A percentile compares a stretch with the other conserved stretches of the same genome.
Evolutionary conservation across 306 rosid genomes (phyloP).

Genomic region (Glycyrrhiza uralensis): DNA sequence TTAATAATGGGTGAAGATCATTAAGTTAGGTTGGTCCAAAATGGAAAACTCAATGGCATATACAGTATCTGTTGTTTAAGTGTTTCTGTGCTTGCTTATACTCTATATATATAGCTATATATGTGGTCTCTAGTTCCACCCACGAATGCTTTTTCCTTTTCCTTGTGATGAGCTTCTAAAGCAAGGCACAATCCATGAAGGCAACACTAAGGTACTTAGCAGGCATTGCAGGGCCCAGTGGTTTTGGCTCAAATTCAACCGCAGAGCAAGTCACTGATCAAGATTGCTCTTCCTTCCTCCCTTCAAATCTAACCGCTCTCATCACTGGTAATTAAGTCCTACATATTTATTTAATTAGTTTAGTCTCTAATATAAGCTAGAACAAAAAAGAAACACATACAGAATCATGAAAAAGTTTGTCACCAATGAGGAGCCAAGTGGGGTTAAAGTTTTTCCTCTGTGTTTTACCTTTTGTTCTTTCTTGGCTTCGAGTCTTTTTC

Average conservation of each 20-base stretch:
- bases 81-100: not conserved
- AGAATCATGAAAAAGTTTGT: not conserved
- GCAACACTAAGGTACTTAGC: constrained; percentile 80
- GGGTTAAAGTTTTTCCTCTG: not conserved
- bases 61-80: not conserved
- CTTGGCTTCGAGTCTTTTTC: not conserved
- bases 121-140: constrained; percentile 15
- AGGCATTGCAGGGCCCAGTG: constrained; percentile 97
- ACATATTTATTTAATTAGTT: too few relatives aligned
- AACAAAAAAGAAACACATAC: not conserved
- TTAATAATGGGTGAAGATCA: constrained; percentile 18
- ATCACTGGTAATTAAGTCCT: constrained; percentile 71
- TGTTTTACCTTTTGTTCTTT: not conserved
- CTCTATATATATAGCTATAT: constrained; percentile 22
- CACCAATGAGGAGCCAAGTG: not conserved
- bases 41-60: not conserved
- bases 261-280: constrained; percentile 87
- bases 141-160: constrained; percentile 26
- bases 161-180: constrained; percentile 22
- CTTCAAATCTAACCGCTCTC: constrained; percentile 67
- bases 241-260: constrained; percentile 89
- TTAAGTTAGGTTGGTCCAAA: constrained; percentile 15
- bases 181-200: constrained; percentile 61
- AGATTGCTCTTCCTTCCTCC: constrained; percentile 28
- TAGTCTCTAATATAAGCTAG: not conserved